Percentiles rank a stretch among this genome's conserved stretches.
Evolutionary conservation across 768 basidiomycete species (phyloP).

Genomic region (Mycena olivaceomarginata): DNA sequence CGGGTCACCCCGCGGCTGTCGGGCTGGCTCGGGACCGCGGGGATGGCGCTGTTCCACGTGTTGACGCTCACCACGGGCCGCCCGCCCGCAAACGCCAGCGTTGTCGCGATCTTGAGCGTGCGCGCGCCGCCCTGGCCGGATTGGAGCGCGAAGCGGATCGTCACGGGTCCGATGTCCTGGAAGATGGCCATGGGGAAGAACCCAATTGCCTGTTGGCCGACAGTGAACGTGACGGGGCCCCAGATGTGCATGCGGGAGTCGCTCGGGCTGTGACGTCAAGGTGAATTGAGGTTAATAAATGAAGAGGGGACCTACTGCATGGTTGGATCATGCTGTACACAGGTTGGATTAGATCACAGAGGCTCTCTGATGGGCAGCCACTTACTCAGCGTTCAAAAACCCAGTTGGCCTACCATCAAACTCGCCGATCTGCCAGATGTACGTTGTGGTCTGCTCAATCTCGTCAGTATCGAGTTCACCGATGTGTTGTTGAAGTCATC

Average conservation of each 20-base stretch:
- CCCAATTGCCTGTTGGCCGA: constrained; percentile 49
- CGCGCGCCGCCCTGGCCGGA: constrained; percentile 53
- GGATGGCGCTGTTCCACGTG: constrained; percentile 54
- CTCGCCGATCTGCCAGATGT: constrained; percentile 61
- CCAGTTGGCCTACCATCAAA: constrained; percentile 60
- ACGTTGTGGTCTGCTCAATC: background rate
- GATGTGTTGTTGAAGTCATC: too few relatives aligned
- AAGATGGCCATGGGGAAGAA: constrained; percentile 61
- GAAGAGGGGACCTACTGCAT: constrained; percentile 52
- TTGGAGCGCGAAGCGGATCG: constrained; percentile 52
- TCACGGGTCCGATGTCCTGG: constrained; percentile 58
- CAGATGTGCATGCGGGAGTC: constrained; percentile 57
- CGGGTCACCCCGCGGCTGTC: constrained; percentile 60
- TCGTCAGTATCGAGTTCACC: too few relatives aligned
- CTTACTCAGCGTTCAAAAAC: constrained; percentile 60
- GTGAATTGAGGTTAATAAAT: background rate
- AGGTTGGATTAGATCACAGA: background rate
- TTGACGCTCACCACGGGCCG: too few relatives aligned
- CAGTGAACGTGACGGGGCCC: constrained; percentile 58
- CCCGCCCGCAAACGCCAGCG: constrained; percentile 60
- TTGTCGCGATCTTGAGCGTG: constrained; percentile 59
- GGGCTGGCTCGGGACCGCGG: constrained; percentile 55
- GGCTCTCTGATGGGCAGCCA: background rate
- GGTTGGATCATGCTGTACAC: constrained; percentile 55
- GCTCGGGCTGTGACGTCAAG: constrained; percentile 52